A percentile compares a stretch with the other conserved stretches of the same genome.
Conservation (phyloP, 257 asterid species). For the Nyctanthes arbortristis region DNA sequence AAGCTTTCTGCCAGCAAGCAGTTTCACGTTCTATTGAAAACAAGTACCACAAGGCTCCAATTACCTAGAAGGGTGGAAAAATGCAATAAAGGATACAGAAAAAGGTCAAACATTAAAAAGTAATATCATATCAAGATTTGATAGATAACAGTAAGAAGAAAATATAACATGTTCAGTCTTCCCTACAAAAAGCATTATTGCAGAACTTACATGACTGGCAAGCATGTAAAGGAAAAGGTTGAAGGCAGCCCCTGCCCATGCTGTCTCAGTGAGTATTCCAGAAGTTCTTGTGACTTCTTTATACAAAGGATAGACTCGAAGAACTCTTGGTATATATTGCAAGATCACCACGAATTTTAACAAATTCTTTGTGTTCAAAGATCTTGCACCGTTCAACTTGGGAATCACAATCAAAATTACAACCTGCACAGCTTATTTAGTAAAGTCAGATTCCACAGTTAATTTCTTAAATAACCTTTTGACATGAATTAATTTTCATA, state of each 20-base stretch:
- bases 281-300: slow-evolving; percentile 98
- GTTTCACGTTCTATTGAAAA: slow-evolving; percentile 55
- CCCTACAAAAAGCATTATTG: too few species aligned
- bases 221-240: slow-evolving; percentile 98
- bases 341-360: slow-evolving; percentile 75
- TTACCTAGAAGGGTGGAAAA: slow-evolving; percentile 26
- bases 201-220: slow-evolving; percentile 96
- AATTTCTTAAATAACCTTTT: slow-evolving; percentile 8
- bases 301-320: slow-evolving; percentile 83
- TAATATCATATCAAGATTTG: background rate
- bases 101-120: background rate
- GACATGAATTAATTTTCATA: slow-evolving; percentile 2
- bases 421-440: slow-evolving; percentile 48
- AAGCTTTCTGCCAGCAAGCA: slow-evolving; percentile 53
- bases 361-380: slow-evolving; percentile 84
- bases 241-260: slow-evolving; percentile 99
- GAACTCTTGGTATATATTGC: slow-evolving; percentile 92
- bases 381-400: slow-evolving; percentile 66
- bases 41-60: slow-evolving; percentile 60
- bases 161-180: background rate
- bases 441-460: slow-evolving; percentile 29
- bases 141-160: background rate
- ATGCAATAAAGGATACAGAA: background rate
- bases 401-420: slow-evolving; percentile 74
- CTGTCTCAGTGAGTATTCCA: slow-evolving; percentile 98